Evolutionary conservation across 176 grass and related monocot genomes (phyloP).

Genomic region (Oryza meyeriana): DNA sequence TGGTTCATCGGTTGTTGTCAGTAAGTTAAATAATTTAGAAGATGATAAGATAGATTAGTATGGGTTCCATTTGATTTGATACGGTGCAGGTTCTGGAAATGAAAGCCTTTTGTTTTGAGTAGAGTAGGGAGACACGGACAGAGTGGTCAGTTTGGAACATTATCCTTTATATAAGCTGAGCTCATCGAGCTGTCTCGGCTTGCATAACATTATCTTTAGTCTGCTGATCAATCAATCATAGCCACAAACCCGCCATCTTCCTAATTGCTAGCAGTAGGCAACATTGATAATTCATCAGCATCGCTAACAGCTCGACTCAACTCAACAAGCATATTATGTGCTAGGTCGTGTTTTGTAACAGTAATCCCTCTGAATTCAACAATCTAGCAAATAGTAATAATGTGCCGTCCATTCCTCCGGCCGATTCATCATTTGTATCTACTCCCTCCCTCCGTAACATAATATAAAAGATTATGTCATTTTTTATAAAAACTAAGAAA

Average conservation of each 20-base stretch:
- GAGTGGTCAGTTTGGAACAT: constrained; percentile 1
- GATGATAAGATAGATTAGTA: neutral
- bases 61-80: neutral
- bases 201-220: neutral
- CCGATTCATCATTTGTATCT: too few relatives aligned
- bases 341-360: too few relatives aligned
- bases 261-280: neutral
- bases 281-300: neutral
- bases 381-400: neutral
- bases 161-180: neutral
- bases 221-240: constrained; percentile 22
- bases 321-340: neutral
- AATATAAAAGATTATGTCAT: too few relatives aligned
- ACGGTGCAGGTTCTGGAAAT: neutral
- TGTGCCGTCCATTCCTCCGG: neutral
- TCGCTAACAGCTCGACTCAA: neutral
- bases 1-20: neutral
- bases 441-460: too few relatives aligned
- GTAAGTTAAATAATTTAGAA: neutral
- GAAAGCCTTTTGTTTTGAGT: neutral
- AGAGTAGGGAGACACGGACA: constrained; percentile 12
- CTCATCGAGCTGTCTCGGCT: constrained; percentile 23
- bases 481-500: too few relatives aligned
- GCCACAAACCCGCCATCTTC: neutral
- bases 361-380: neutral